phyloP scores from a whole-genome alignment of 108 stramenopile genomes.

The Cyclotella distinguenda region DNA sequence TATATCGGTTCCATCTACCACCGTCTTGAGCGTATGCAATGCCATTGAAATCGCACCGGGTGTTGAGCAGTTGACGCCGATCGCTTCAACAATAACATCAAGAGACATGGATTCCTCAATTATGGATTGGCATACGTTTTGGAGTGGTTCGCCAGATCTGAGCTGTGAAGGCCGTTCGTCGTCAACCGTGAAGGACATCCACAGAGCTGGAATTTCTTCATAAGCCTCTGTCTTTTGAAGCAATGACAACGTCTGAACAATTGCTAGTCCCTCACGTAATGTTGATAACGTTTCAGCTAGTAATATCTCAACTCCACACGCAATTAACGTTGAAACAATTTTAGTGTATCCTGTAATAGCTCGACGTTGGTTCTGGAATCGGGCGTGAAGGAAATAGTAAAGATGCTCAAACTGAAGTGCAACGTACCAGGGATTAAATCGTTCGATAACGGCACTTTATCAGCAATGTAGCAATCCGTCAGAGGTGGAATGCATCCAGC shows the following conservation, averaged over 20 bases:
- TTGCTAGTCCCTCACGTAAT: constrained; percentile 33
- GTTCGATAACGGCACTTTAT: constrained; percentile 23
- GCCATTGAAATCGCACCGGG: constrained; percentile 41
- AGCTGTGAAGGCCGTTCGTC: constrained; percentile 31
- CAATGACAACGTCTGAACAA: constrained; percentile 17
- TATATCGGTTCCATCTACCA: constrained; percentile 5
- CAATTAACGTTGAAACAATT: constrained; percentile 37
- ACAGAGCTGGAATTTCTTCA: constrained; percentile 22
- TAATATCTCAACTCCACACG: constrained; percentile 38
- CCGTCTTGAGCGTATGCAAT: constrained; percentile 9
- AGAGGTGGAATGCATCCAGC: constrained; percentile 48
- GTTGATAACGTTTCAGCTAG: constrained; percentile 51
- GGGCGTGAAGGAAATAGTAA: too few species aligned
- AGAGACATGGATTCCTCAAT: constrained; percentile 6
- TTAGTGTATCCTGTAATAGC: constrained; percentile 25
- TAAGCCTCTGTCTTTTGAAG: constrained; percentile 1
- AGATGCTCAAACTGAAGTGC: too few species aligned
- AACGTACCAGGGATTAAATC: too few species aligned
- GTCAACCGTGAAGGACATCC: constrained; percentile 44
- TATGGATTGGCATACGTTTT: constrained; percentile 17
- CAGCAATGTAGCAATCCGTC: constrained; percentile 46
- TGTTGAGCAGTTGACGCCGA: constrained; percentile 49
- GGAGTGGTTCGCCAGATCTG: constrained; percentile 36
- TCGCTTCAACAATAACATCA: constrained; percentile 31
- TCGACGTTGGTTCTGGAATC: too few species aligned